Percentiles rank a stretch among this genome's conserved stretches.
phyloP scores from a whole-genome alignment of 2,329 filamentous ascomycete species.

The Pseudocercospora cruenta region DNA sequence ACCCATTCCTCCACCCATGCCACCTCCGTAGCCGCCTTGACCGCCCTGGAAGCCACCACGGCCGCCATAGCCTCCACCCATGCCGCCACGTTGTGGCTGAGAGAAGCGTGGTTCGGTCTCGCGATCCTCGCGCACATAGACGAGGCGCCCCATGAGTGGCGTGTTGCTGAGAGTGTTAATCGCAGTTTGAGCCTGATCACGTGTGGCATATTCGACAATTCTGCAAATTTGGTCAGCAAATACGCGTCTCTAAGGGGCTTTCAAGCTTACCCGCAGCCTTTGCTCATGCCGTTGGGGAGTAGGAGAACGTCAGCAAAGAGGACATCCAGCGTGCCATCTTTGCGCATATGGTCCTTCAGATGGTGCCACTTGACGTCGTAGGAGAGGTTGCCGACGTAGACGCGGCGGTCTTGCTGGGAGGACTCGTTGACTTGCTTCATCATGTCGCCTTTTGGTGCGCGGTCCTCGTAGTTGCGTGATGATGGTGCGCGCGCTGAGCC shows the following conservation, averaged over 20 bases:
- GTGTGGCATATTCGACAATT: constrained; percentile 99
- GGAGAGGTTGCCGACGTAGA: constrained; percentile 98
- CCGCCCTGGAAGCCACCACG: constrained; percentile 64
- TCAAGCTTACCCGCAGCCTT: constrained; percentile 96
- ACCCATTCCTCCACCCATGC: constrained; percentile 53
- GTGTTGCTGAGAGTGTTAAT: constrained; percentile 98
- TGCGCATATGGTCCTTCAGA: constrained; percentile 99
- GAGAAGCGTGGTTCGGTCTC: constrained; percentile 93
- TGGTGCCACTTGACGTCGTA: constrained; percentile 99
- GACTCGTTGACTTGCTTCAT: constrained; percentile 92
- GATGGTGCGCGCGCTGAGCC: constrained; percentile 34
- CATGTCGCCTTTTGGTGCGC: constrained; percentile 87
- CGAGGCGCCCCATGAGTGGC: constrained; percentile 95
- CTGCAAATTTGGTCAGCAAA: constrained; percentile 50
- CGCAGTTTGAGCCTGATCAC: constrained; percentile 97
- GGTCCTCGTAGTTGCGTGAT: constrained; percentile 77
- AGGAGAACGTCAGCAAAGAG: constrained; percentile 99
- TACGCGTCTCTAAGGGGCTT: neutral
- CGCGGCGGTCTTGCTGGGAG: constrained; percentile 96
- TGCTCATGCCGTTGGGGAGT: constrained; percentile 99
- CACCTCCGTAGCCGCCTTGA: constrained; percentile 56
- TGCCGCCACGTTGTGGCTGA: constrained; percentile 56
- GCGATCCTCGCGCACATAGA: constrained; percentile 99
- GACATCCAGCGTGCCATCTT: constrained; percentile 85
- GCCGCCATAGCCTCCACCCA: constrained; percentile 53